A percentile compares a stretch with the other conserved stretches of the same genome.
These are phyloP conservation scores for Leishmania lainsoni DNA, from an alignment of 208 protist species.

Conservation along the genomic window DNA sequence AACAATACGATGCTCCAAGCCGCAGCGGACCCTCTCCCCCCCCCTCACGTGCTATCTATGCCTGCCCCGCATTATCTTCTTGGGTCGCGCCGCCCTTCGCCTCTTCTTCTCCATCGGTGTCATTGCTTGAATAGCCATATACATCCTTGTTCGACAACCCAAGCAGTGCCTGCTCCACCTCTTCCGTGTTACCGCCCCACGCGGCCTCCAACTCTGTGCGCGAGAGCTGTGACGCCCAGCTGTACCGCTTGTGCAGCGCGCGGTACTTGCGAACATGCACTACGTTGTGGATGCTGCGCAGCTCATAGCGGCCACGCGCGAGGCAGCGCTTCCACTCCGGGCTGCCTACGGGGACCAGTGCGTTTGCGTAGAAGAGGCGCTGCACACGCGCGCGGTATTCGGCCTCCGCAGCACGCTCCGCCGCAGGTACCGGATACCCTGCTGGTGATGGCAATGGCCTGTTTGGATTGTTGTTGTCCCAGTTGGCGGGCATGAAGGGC, in stretches of 20 bases:
- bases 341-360: constrained; percentile 35
- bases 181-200: constrained; percentile 23
- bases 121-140: constrained; percentile 41
- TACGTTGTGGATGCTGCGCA: constrained; percentile 53
- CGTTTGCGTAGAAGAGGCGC: constrained; percentile 49
- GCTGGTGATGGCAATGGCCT: not conserved
- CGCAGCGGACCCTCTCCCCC: too few relatives aligned
- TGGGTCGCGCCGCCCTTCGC: too few relatives aligned
- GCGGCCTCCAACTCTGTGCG: constrained; percentile 39
- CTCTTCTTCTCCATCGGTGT: constrained; percentile 9
- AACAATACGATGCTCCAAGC: not conserved
- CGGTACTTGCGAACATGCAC: constrained; percentile 68
- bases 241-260: constrained; percentile 69
- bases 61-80: not conserved
- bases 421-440: not conserved
- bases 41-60: not conserved
- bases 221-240: constrained; percentile 55
- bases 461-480: constrained; percentile 21
- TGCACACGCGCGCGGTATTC: constrained; percentile 61
- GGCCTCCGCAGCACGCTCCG: constrained; percentile 8
- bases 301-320: constrained; percentile 57
- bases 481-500: constrained; percentile 31
- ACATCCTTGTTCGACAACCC: constrained; percentile 58
- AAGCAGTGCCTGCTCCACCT: constrained; percentile 36
- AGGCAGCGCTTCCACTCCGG: constrained; percentile 63